A percentile compares a stretch with the other conserved stretches of the same genome.
These are phyloP conservation scores for Cetraspora pellucida DNA, from an alignment of 192 early-diverging fungal species.

Conservation along the genomic window DNA sequence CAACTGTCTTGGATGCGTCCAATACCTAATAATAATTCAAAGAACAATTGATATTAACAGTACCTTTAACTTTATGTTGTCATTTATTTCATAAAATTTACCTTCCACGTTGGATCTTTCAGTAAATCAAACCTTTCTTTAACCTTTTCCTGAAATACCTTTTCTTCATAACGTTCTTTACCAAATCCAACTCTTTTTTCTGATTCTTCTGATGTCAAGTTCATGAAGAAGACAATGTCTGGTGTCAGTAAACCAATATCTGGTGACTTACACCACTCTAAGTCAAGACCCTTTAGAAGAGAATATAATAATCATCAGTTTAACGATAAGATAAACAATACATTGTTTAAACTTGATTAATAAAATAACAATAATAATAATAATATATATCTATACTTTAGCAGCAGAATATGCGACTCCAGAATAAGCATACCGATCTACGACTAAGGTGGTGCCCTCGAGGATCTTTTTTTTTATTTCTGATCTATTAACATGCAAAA, in stretches of 20 bases:
- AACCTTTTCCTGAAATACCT: conserved; percentile 82
- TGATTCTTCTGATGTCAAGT: conserved; percentile 76
- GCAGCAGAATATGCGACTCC: conserved; percentile 91
- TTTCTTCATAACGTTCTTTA: conserved; percentile 87
- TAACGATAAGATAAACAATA: background rate
- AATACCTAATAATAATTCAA: conserved; percentile 6
- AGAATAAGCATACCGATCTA: conserved; percentile 96
- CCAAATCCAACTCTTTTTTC: conserved; percentile 86
- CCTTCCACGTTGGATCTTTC: conserved; percentile 32
- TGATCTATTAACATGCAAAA: background rate
- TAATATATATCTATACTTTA: no score
- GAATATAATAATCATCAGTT: background rate
- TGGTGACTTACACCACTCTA: conserved; percentile 86
- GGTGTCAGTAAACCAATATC: conserved; percentile 86
- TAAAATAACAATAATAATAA: conserved; percentile 13
- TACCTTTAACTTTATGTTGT: background rate
- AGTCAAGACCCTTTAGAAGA: conserved; percentile 62
- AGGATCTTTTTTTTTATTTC: conserved; percentile 14
- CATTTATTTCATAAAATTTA: background rate
- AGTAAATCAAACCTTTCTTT: conserved; percentile 68
- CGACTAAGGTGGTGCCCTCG: conserved; percentile 73
- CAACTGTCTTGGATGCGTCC: background rate
- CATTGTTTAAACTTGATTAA: background rate
- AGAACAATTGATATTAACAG: background rate
- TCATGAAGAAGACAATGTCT: conserved; percentile 88